Evolutionary conservation across 2,329 filamentous ascomycete genomes (phyloP).

Genomic region (Arthroderma uncinatum): DNA sequence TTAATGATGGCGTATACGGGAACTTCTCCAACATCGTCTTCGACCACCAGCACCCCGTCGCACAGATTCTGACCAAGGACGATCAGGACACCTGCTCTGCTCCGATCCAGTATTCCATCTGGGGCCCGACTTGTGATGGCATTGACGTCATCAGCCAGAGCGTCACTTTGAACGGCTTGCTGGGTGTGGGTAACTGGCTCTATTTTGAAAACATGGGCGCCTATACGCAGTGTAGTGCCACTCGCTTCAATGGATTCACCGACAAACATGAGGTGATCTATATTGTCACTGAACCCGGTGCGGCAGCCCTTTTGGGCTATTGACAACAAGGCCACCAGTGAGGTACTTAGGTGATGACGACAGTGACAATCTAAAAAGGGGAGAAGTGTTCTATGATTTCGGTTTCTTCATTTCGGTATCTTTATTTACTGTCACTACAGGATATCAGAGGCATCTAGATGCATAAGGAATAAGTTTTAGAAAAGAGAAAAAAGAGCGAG

Average conservation of each 20-base stretch:
- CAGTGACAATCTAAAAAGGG: not conserved
- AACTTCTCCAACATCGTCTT: conserved; percentile 99
- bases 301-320: conserved; percentile 56
- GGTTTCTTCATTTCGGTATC: not conserved
- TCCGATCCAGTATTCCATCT: conserved; percentile 79
- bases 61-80: conserved; percentile 61
- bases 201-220: conserved; percentile 99
- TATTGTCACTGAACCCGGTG: conserved; percentile 85
- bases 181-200: conserved; percentile 93
- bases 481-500: too few relatives aligned
- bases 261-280: conserved; percentile 89
- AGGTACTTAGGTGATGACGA: not conserved
- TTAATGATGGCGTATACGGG: conserved; percentile 95
- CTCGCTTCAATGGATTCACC: conserved; percentile 93
- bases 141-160: conserved; percentile 88
- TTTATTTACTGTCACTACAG: not conserved
- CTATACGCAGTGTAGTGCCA: conserved; percentile 96
- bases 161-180: conserved; percentile 60
- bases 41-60: conserved; percentile 85
- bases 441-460: not conserved
- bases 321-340: conserved; percentile 13
- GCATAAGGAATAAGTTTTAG: not conserved
- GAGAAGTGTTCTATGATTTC: not conserved
- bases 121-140: conserved; percentile 95
- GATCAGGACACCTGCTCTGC: conserved; percentile 48